A percentile compares a stretch with the other conserved stretches of the same genome.
Evolutionary conservation across 2,329 filamentous ascomycete genomes (phyloP).

Genomic region (Fusarium nematophilum): DNA sequence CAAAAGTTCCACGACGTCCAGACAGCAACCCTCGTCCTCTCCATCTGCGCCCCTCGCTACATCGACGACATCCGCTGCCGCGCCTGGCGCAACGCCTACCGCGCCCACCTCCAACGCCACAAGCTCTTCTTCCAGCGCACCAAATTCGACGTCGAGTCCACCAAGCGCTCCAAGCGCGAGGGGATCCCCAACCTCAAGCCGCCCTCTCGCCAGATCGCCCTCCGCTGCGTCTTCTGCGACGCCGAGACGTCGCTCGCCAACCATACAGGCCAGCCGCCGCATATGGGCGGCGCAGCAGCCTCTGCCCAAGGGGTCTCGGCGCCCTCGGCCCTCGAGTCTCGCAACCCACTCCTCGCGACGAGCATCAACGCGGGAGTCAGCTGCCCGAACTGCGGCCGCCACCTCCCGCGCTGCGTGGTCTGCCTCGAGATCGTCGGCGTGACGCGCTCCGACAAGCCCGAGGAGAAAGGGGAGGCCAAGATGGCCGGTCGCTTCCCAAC

Average conservation of each 20-base stretch:
- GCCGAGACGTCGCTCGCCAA: slow-evolving; percentile 64
- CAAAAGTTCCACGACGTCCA: slow-evolving; percentile 82
- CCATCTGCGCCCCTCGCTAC: slow-evolving; percentile 79
- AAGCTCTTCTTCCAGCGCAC: slow-evolving; percentile 79
- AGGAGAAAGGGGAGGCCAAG: slow-evolving; percentile 60
- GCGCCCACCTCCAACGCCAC: slow-evolving; percentile 78
- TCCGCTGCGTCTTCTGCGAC: slow-evolving; percentile 83
- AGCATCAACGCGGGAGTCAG: slow-evolving; percentile 70
- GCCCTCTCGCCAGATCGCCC: slow-evolving; percentile 75
- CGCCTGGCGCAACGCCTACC: slow-evolving; percentile 79
- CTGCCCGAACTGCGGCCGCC: slow-evolving; percentile 74
- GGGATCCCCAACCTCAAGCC: slow-evolving; percentile 59
- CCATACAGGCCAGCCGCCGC: slow-evolving; percentile 27
- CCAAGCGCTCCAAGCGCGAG: slow-evolving; percentile 73
- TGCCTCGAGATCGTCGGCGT: slow-evolving; percentile 75
- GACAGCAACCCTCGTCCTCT: slow-evolving; percentile 79
- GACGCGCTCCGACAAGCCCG: slow-evolving; percentile 69
- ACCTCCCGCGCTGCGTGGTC: slow-evolving; percentile 74
- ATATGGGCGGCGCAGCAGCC: slow-evolving; percentile 19
- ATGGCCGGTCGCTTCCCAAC: slow-evolving; percentile 72
- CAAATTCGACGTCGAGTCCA: slow-evolving; percentile 82
- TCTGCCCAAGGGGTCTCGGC: slow-evolving; percentile 27
- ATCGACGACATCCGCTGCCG: slow-evolving; percentile 80
- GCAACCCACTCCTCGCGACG: slow-evolving; percentile 69
- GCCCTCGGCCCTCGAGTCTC: slow-evolving; percentile 48